Base-by-base conservation (phyloP, 179 eudicot species). In the Gypsophila paniculata region DNA sequence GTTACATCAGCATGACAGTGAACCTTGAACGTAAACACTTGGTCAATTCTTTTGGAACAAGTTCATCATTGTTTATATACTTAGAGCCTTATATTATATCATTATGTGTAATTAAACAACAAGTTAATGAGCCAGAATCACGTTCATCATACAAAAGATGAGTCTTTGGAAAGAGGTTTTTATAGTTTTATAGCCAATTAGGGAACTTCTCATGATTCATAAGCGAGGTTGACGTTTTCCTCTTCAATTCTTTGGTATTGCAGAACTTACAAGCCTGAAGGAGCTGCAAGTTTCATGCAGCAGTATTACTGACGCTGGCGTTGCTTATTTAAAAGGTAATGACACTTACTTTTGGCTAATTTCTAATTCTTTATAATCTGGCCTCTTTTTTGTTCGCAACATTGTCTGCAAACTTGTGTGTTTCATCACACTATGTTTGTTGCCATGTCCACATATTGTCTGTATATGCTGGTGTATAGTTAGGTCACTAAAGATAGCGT, bases 201-300 rank as follows among this genome's bases (percentile, higher is more conserved):
- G 59, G 17, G 4, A 11, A 46, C 1, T 46, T 46, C 9, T 46
- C 52, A 46, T 46, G 23, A 52, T 53, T 53, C 49, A 29, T 29
- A 36, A 18, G 59, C 44, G 22, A 65, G 17, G 39, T 52, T 72
- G 48, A 63, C 63, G 10, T 61, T 69, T 34, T 0, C n/a, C 21
- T 29, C 39, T 29, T 65, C 15, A 36, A 68, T 60, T 65, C 51
- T 61, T 70, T 77, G 61, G 15, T 71, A 25, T 76, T 81, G 34
- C 90, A 93, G 98, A 85, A 32, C 90, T 93, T 61, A 71, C 82
- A 46, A 88, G 79, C 85, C 78, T 93, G 89, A 83, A 82, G 77
- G 92, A 87, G 79, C 82, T 93, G 61, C 96, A 89, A 74, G 82
- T 93, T 77, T 92, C 98, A 29, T 93, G 91, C 86, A 93, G 89